Conservation (phyloP, 2,329 filamentous ascomycete species). For the Grosmannia huntii region DNA sequence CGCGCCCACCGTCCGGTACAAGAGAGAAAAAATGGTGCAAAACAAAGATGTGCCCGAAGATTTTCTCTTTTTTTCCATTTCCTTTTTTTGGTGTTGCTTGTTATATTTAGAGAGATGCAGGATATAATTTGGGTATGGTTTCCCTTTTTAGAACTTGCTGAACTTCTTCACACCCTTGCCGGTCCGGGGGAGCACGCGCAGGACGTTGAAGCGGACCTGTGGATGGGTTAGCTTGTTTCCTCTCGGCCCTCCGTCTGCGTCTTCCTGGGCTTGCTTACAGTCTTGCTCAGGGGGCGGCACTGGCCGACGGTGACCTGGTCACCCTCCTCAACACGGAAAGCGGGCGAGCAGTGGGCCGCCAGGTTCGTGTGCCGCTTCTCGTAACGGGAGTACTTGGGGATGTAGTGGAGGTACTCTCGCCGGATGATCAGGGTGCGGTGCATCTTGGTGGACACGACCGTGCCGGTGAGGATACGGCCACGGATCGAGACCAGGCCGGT, state of each 20-base stretch:
- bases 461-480: constrained; percentile 98
- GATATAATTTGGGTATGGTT: not conserved
- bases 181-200: constrained; percentile 93
- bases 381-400: constrained; percentile 99
- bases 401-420: constrained; percentile 99
- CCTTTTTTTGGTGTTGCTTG: not conserved
- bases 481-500: constrained; percentile 98
- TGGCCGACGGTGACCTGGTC: constrained; percentile 99
- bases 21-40: not conserved
- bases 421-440: constrained; percentile 99
- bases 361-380: constrained; percentile 99
- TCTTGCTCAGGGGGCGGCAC: constrained; percentile 99
- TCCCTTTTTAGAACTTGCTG: constrained; percentile 77
- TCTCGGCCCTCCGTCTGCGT: not conserved
- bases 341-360: constrained; percentile 94
- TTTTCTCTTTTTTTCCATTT: not conserved
- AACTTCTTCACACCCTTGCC: constrained; percentile 97
- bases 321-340: constrained; percentile 99
- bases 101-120: constrained; percentile 1
- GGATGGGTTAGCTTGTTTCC: not conserved
- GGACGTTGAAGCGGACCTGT: constrained; percentile 98
- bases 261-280: constrained; percentile 38
- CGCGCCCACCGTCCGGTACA: constrained; percentile 3
- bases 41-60: not conserved
- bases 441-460: constrained; percentile 99